Evolutionary conservation across 768 basidiomycete genomes (phyloP), one percentile per base, ranked within the genome.

Genomic region (Russula compacta): DNA sequence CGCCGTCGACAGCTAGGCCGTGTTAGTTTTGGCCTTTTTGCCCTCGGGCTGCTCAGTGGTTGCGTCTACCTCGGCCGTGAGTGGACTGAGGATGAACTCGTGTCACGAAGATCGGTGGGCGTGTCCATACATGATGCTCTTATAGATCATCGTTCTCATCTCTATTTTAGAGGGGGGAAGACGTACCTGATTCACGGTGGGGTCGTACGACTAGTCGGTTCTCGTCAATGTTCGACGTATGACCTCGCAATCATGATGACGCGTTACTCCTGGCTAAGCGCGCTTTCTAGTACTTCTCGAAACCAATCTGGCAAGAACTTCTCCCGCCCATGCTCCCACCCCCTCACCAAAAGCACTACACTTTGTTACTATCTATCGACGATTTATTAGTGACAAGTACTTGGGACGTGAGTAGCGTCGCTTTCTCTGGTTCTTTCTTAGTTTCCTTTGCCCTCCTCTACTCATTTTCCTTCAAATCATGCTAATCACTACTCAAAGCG

Each of bases 231-330:
- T 88, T 89, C 59, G 86, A 85, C 66, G 89, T 90, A 70, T 50
- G 85, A 74, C 52, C 51, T 50, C 29, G 33, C 39, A 40, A 64
- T 24, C 61, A 24, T 36, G 53, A 38, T 50, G 40, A 35, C 52
- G 40, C 33, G 29, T 50, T 33, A 21, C 19, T n/a, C 7, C 3
- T 49, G 38, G 19, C 36, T 55, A 8, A 49, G 6, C 53, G 8
- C 32, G 33, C 21, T 47, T 36, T 43, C 10, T 67, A 97, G 92
- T 86, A 85, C 71, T 94, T 98, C 74, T 92, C 86, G 70, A 89
- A 98, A 76, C 97, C 97, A 3, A 83, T 86, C 49, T 97, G 92
- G 90, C 79, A 87, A 33, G 92, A 95, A 70, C 81, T 99, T 1
- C 82, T 99, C 2, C 97, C 95, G 0, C 86, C 91, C 46, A 87